Percentiles rank a stretch among this genome's conserved stretches.
These are phyloP conservation scores for Nelumbo lutea DNA, from an alignment of 164 flowering plant genomes.

Conservation along the genomic window DNA sequence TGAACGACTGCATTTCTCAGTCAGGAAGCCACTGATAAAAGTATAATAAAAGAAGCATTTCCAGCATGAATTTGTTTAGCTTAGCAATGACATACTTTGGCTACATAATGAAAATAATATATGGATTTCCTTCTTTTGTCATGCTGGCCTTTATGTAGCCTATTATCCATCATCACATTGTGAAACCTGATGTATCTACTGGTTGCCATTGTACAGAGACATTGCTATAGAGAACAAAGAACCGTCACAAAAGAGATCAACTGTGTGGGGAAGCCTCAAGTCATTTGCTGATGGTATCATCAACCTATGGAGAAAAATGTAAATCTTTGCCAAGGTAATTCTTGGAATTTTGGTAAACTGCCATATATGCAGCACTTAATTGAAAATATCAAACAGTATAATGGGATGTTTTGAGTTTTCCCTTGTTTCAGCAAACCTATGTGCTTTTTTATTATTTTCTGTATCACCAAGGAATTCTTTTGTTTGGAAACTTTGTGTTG, in stretches of 20 bases:
- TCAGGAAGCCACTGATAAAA: background rate
- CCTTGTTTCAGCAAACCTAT: too few relatives aligned
- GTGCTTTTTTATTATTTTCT: too few relatives aligned
- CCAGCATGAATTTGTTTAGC: background rate
- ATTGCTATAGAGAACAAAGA: constrained; percentile 12
- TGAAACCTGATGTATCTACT: background rate
- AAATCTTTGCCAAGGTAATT: constrained; percentile 20
- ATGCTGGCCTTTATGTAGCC: background rate
- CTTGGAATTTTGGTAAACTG: background rate
- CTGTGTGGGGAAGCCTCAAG: constrained; percentile 41
- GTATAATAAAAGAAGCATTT: background rate
- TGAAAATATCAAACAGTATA: background rate
- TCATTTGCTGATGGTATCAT: constrained; percentile 45
- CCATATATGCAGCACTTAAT: background rate
- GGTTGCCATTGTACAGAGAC: constrained; percentile 15
- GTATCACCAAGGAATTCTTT: too few relatives aligned
- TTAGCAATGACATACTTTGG: background rate
- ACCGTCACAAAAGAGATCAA: constrained; percentile 19
- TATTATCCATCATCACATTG: background rate
- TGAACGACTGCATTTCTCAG: background rate
- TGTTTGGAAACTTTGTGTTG: too few relatives aligned
- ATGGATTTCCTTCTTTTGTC: background rate
- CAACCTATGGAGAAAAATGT: constrained; percentile 37
- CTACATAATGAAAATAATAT: too few relatives aligned
- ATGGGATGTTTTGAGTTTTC: too few relatives aligned